Conservation (phyloP, 352 stramenopile species). For the Pythium aphanidermatum region DNA sequence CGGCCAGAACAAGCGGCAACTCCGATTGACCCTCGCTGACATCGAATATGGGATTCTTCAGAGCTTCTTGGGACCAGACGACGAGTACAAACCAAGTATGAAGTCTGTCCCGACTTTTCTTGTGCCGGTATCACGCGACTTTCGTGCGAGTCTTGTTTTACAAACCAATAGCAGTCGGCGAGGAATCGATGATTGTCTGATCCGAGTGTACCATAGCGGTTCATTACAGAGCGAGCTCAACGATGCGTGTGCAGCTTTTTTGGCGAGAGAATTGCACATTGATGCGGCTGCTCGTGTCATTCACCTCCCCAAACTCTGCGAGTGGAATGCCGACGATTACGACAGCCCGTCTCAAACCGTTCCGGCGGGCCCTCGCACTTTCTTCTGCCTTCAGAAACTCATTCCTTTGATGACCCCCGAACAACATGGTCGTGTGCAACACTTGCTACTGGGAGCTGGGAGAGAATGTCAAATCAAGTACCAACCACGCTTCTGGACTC, state of each 20-base stretch:
- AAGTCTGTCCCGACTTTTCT: conserved; percentile 18
- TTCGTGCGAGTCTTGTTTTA: conserved; percentile 81
- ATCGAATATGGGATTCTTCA: conserved; percentile 86
- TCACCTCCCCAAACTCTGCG: conserved; percentile 47
- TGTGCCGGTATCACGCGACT: conserved; percentile 36
- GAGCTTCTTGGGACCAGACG: conserved; percentile 1
- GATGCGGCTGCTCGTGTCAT: conserved; percentile 33
- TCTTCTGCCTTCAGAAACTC: conserved; percentile 63
- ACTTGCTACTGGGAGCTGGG: conserved; percentile 47
- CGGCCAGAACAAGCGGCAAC: conserved; percentile 7
- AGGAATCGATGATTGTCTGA: conserved; percentile 15
- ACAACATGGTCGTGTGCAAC: conserved; percentile 46
- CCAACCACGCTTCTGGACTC: conserved; percentile 49
- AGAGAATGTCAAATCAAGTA: conserved; percentile 56
- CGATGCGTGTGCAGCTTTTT: conserved; percentile 33
- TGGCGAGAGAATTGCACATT: conserved; percentile 35
- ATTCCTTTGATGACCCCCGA: conserved; percentile 50
- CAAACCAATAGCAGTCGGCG: conserved; percentile 55
- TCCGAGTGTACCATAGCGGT: conserved; percentile 65
- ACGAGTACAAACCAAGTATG: conserved; percentile 8
- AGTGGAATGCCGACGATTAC: conserved; percentile 41
- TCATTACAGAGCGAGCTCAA: conserved; percentile 77
- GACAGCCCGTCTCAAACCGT: not conserved
- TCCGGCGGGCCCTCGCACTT: conserved; percentile 30
- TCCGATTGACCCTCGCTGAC: conserved; percentile 61